Evolutionary conservation across 108 stramenopile species (phyloP).

Genomic region (Cafeteria roenbergensis): DNA sequence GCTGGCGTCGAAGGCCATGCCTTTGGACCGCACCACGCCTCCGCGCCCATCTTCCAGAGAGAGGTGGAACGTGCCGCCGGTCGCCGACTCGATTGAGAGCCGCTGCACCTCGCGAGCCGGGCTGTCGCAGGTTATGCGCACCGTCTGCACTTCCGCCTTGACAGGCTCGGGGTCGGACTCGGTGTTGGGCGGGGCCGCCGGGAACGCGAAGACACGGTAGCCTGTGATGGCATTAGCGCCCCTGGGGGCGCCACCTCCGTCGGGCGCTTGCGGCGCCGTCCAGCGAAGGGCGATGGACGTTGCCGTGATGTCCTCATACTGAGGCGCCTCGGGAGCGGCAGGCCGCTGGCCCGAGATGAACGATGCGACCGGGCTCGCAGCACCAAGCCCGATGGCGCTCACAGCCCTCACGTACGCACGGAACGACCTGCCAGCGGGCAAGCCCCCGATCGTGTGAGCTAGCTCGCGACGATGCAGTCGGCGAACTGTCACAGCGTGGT

Average conservation of each 20-base stretch:
- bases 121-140: conserved; percentile 26
- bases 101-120: conserved; percentile 25
- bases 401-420: conserved; percentile 57
- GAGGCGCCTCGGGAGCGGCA: conserved; percentile 25
- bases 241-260: conserved; percentile 43
- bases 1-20: too few species aligned
- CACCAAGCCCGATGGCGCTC: conserved; percentile 49
- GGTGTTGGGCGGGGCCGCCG: conserved; percentile 43
- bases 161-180: conserved; percentile 53
- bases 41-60: conserved; percentile 1
- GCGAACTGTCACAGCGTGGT: neutral
- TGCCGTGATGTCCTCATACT: conserved; percentile 41
- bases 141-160: conserved; percentile 51
- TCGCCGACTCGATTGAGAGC: conserved; percentile 12
- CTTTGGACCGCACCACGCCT: too few species aligned
- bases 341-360: conserved; percentile 42
- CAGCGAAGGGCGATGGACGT: conserved; percentile 44
- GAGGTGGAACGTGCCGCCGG: conserved; percentile 29
- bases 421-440: conserved; percentile 53
- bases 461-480: conserved; percentile 2
- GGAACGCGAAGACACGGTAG: conserved; percentile 56
- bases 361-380: conserved; percentile 46
- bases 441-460: conserved; percentile 20
- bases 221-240: conserved; percentile 38
- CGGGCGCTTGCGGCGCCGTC: conserved; percentile 35